Percentiles rank a stretch among this genome's conserved stretches.
Evolutionary conservation across 1,284 basidiomycete genomes (phyloP).

Genomic region (Xerocomus amazonicus): DNA sequence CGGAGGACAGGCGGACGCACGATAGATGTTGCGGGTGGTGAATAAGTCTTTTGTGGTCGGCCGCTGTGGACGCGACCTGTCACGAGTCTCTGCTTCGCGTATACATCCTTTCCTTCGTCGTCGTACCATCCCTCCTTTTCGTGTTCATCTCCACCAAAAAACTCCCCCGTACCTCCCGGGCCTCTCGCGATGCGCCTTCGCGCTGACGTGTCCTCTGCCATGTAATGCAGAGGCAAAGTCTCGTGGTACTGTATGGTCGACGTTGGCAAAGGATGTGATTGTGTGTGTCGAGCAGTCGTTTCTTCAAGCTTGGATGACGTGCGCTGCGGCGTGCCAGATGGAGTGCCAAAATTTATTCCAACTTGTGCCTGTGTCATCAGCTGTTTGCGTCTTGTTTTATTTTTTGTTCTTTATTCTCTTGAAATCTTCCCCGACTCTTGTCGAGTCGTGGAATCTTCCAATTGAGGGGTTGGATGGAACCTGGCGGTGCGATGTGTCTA

Average conservation of each 20-base stretch:
- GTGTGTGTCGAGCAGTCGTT: constrained; percentile 41
- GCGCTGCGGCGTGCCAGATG: constrained; percentile 41
- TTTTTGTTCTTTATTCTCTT: not conserved
- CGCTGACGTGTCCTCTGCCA: constrained; percentile 63
- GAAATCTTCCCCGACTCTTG: constrained; percentile 6
- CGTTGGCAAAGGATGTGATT: constrained; percentile 33
- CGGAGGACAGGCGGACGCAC: constrained; percentile 41
- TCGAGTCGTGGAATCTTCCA: constrained; percentile 5
- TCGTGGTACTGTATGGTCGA: constrained; percentile 41
- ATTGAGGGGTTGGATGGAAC: not conserved
- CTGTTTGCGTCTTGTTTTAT: constrained; percentile 13
- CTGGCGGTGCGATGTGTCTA: not conserved
- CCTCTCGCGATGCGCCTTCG: constrained; percentile 55
- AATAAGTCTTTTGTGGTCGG: constrained; percentile 52
- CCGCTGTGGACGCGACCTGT: constrained; percentile 54
- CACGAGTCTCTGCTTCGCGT: constrained; percentile 55
- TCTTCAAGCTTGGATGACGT: constrained; percentile 70
- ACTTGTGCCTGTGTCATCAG: constrained; percentile 64
- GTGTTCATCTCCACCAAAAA: constrained; percentile 36
- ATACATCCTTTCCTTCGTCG: constrained; percentile 73
- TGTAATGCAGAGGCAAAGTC: constrained; percentile 65
- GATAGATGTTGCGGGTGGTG: constrained; percentile 67
- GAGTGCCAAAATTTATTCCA: constrained; percentile 65
- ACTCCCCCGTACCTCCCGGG: constrained; percentile 37
- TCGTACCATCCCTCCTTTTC: constrained; percentile 43